Base-by-base conservation (phyloP, 345 rosid species). In the Lagerstroemia speciosa region DNA sequence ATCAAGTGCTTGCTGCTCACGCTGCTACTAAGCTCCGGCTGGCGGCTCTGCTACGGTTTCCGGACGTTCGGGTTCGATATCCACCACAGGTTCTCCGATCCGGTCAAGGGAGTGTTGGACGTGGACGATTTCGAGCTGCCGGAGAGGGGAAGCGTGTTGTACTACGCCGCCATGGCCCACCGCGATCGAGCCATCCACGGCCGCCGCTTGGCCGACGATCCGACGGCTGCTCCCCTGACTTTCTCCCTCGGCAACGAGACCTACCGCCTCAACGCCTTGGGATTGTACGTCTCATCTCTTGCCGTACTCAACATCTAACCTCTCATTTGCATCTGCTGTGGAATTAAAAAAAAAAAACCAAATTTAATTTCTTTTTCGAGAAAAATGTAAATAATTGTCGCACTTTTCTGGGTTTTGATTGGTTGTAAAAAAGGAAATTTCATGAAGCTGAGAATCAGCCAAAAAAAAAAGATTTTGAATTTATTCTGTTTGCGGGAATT, bases 1-100 rank as follows among this genome's bases (percentile, higher is more conserved):
- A n/a, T 26, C 27, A n/a, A 1, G 60, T 53, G 63, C 12, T 12
- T 26, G 31, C 27, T 58, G 1, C 31, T 57, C 17, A 7, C 19
- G 19, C 33, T 29, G 19, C 63, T 58, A 19, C 63, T 58, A 1
- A 58, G 63, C 63, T 15, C 29, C 63, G 32, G 31, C 20, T 30
- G 32, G 17, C 62, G 62, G 62, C 17, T 16, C 1, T 27, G 6
- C 63, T 9, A 58, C 19, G 63, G 33, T 19, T 30, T 58, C 55
- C 84, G 85, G 30, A 90, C 84, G 15, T 86, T 84, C 73, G 99
- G 89, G 48, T 91, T 88, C 55, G 85, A 83, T 50, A 72, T 94
- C 67, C 95, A 88, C 69, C 93, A 94, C 76, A 83, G 93, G 46
- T 94, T 74, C 74, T 91, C 99, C 24, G 99, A 94, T 82, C 85